A percentile compares a stretch with the other conserved stretches of the same genome.
Evolutionary conservation across 805 yeast species (phyloP).

Genomic region (Kodamaea leandrae): DNA sequence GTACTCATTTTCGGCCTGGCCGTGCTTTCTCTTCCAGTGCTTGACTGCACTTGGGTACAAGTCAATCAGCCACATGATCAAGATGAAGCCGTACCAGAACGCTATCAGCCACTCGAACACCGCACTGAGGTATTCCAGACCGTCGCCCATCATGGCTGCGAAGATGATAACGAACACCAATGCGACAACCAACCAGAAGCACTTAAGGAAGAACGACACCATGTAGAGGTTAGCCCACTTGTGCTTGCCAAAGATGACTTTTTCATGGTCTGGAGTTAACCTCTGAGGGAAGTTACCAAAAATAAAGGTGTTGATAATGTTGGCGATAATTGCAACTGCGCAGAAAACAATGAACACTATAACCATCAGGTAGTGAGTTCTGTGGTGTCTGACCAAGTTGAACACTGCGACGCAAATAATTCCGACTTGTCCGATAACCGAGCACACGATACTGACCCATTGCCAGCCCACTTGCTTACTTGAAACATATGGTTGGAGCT

Average conservation of each 20-base stretch:
- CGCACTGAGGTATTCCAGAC: conserved; percentile 50
- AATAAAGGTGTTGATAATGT: conserved; percentile 36
- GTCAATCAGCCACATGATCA: conserved; percentile 64
- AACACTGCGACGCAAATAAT: conserved; percentile 72
- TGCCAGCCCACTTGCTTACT: conserved; percentile 42
- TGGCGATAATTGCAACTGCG: conserved; percentile 47
- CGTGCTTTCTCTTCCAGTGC: conserved; percentile 2
- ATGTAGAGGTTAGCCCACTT: conserved; percentile 42
- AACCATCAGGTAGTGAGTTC: conserved; percentile 69
- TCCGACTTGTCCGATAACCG: conserved; percentile 65
- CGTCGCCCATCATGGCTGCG: conserved; percentile 41
- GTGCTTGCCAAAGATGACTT: conserved; percentile 36
- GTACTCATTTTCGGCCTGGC: background rate
- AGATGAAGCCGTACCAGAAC: conserved; percentile 77
- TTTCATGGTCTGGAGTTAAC: conserved; percentile 38
- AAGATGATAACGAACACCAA: conserved; percentile 67
- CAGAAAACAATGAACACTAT: conserved; percentile 67
- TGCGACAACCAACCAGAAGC: conserved; percentile 65
- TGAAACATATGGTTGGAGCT: conserved; percentile 53
- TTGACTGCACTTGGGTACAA: conserved; percentile 46
- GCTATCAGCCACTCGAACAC: conserved; percentile 82
- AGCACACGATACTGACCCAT: conserved; percentile 42
- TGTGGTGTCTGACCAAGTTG: conserved; percentile 56
- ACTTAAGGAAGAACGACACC: conserved; percentile 52
- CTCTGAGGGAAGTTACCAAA: conserved; percentile 38